Conservation (phyloP, 768 basidiomycete genomes). For the Asterophora lycoperdoides region DNA sequence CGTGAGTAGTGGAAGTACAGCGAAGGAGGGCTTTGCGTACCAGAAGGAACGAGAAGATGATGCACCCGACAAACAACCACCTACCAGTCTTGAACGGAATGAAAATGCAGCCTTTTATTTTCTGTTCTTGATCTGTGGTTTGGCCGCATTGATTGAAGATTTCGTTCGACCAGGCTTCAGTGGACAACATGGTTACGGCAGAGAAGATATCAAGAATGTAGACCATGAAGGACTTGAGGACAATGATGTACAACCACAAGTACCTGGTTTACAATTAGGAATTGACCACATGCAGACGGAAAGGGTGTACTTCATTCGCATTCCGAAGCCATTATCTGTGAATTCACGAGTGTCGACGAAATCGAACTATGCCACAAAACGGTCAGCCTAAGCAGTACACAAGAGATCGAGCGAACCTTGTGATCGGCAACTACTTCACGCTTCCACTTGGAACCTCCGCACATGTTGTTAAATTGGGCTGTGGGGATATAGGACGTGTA, state of each 20-base stretch:
- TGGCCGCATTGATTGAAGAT: constrained; percentile 71
- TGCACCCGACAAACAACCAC: constrained; percentile 97
- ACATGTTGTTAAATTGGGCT: constrained; percentile 39
- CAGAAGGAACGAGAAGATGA: constrained; percentile 96
- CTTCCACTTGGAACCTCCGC: constrained; percentile 88
- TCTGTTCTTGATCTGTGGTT: no score
- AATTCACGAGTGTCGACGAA: constrained; percentile 94
- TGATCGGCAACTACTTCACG: constrained; percentile 96
- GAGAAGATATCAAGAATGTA: constrained; percentile 98
- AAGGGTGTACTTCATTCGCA: constrained; percentile 73
- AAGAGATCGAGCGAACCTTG: constrained; percentile 56
- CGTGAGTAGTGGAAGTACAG: constrained; percentile 6
- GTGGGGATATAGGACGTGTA: constrained; percentile 13
- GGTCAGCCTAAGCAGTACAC: constrained; percentile 19
- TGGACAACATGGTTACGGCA: constrained; percentile 92
- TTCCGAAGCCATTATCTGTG: constrained; percentile 79
- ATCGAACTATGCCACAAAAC: constrained; percentile 66
- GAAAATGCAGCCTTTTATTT: constrained; percentile 65
- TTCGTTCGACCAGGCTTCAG: constrained; percentile 84
- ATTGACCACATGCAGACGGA: not conserved
- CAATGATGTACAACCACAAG: constrained; percentile 86
- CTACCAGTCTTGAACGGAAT: constrained; percentile 87
- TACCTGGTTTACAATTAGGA: constrained; percentile 51
- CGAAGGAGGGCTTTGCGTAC: constrained; percentile 40
- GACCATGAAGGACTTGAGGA: constrained; percentile 94